Percentiles rank a stretch among this genome's conserved stretches.
phyloP scores from a whole-genome alignment of 2,329 filamentous ascomycete species.

The Aspergillus tubingensis region DNA sequence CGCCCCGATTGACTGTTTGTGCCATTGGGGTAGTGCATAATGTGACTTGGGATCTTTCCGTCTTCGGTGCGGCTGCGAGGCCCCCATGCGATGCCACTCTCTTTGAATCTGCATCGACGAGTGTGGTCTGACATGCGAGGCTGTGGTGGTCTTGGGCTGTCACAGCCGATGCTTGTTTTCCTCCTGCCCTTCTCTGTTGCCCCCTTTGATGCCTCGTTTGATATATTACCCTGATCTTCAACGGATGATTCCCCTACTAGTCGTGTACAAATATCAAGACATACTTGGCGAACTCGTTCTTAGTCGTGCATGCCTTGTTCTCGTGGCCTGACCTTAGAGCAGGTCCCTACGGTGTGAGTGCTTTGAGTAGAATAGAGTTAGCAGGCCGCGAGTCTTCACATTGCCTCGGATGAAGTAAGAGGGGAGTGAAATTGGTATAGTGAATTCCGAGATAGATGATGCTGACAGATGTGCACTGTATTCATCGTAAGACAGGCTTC shows the following conservation, averaged over 20 bases:
- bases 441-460: too few species aligned
- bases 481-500: too few species aligned
- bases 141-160: background rate
- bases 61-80: background rate
- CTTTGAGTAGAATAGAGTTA: background rate
- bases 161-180: background rate
- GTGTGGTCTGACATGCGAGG: background rate
- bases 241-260: constrained; percentile 24
- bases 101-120: background rate
- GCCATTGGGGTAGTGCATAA: background rate
- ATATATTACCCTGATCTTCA: constrained; percentile 16
- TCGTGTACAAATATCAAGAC: constrained; percentile 26
- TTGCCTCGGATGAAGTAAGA: background rate
- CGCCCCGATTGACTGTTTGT: background rate
- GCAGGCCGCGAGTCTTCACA: background rate
- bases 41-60: background rate
- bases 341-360: background rate
- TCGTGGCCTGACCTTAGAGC: background rate
- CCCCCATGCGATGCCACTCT: background rate
- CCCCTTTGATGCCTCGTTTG: constrained; percentile 4
- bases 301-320: background rate
- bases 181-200: constrained; percentile 2
- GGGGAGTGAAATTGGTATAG: background rate
- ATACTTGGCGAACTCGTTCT: constrained; percentile 10
- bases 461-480: too few species aligned